Evolutionary conservation across 1,139 yeast species (phyloP).

Genomic region (Sugiyamaella castrensis): DNA sequence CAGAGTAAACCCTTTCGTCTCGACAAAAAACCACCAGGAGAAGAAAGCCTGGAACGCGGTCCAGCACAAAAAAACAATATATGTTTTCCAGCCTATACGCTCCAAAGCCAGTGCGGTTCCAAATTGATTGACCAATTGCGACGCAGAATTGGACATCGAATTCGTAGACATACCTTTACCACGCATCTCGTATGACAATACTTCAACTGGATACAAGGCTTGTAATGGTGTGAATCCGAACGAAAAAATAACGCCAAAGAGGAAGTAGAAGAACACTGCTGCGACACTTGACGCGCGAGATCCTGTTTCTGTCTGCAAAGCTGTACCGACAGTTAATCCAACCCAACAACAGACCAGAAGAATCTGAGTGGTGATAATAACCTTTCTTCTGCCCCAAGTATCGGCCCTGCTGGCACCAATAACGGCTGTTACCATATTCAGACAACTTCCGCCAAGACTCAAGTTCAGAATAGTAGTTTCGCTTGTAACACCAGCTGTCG

Average conservation of each 20-base stretch:
- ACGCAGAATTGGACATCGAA: constrained; percentile 26
- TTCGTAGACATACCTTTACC: constrained; percentile 32
- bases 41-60: constrained; percentile 22
- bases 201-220: constrained; percentile 37
- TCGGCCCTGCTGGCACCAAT: constrained; percentile 21
- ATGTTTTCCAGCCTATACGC: constrained; percentile 45
- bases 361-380: constrained; percentile 3
- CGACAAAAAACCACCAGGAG: constrained; percentile 44
- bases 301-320: constrained; percentile 4
- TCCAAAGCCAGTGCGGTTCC: constrained; percentile 59
- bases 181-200: constrained; percentile 39
- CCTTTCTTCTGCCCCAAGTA: constrained; percentile 15
- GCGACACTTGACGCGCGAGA: constrained; percentile 18
- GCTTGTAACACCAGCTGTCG: constrained; percentile 20
- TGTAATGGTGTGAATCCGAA: constrained; percentile 21
- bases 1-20: constrained; percentile 46
- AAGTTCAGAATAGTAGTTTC: constrained; percentile 14
- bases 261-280: constrained; percentile 24
- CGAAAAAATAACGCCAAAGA: constrained; percentile 20
- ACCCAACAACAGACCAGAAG: background rate
- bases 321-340: constrained; percentile 17
- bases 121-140: constrained; percentile 42
- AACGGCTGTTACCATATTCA: constrained; percentile 11
- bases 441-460: constrained; percentile 14
- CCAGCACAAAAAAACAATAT: constrained; percentile 35